Percentiles rank a stretch among this genome's conserved stretches.
Conservation (phyloP, 1,284 basidiomycete genomes). For the Ganoderma leucocontextum region DNA sequence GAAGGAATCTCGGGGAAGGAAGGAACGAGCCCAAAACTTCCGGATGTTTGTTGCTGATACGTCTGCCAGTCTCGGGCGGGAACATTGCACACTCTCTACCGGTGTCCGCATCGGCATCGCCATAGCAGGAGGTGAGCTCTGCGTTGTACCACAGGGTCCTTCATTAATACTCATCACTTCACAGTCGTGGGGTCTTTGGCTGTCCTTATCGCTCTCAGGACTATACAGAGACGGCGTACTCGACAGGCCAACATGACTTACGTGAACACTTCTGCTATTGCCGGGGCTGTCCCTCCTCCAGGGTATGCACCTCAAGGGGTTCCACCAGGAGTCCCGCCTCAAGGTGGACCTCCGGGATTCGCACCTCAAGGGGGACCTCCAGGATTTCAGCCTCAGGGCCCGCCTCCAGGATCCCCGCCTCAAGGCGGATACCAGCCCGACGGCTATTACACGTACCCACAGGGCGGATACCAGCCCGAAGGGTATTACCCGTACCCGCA, state of each 20-base stretch:
- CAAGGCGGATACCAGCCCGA: neutral
- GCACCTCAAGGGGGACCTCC: neutral
- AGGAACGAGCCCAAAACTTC: neutral
- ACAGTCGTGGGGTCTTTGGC: slow-evolving; percentile 29
- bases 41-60: neutral
- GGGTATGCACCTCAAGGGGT: slow-evolving; percentile 6
- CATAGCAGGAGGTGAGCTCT: slow-evolving; percentile 38
- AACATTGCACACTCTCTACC: slow-evolving; percentile 38
- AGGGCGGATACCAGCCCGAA: neutral
- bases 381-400: neutral
- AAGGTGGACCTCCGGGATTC: neutral
- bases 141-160: no score
- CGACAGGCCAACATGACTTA: slow-evolving; percentile 35
- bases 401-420: slow-evolving; percentile 1
- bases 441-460: no score
- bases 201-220: slow-evolving; percentile 25
- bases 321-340: neutral
- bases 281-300: slow-evolving; percentile 15
- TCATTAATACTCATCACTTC: neutral
- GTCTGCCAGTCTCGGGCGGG: slow-evolving; percentile 29
- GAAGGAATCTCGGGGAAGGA: neutral
- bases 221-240: slow-evolving; percentile 32
- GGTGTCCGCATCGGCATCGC: slow-evolving; percentile 42
- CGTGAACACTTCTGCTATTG: slow-evolving; percentile 29
- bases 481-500: neutral